Percentiles rank a stretch among this genome's conserved stretches.
phyloP scores from a whole-genome alignment of 306 rosid species.

The Ceratonia siliqua region DNA sequence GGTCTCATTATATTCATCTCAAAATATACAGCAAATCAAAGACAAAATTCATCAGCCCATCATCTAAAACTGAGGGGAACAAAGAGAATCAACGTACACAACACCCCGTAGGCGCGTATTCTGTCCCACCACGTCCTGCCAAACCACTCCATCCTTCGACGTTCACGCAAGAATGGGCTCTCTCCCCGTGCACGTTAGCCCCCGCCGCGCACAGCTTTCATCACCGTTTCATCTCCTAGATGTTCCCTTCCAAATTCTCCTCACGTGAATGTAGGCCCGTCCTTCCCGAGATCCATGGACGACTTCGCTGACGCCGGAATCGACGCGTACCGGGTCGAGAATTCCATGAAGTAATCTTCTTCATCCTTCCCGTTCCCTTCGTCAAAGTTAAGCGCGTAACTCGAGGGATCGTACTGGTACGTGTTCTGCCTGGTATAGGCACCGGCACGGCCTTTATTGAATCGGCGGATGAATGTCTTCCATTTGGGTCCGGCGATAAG shows the following conservation, averaged over 20 bases:
- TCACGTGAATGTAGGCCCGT: conserved; percentile 46
- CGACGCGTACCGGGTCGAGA: conserved; percentile 60
- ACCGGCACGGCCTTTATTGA: conserved; percentile 31
- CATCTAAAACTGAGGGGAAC: background rate
- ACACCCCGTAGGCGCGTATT: no score
- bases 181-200: background rate
- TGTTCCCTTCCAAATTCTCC: background rate
- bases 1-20: no score
- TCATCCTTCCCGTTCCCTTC: conserved; percentile 33
- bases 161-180: background rate
- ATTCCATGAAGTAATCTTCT: conserved; percentile 36
- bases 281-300: conserved; percentile 60
- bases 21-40: background rate
- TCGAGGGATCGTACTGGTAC: conserved; percentile 50
- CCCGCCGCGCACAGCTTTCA: background rate
- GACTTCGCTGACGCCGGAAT: conserved; percentile 57
- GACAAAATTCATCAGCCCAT: no score
- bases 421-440: conserved; percentile 18
- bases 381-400: conserved; percentile 58
- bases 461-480: conserved; percentile 74
- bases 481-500: conserved; percentile 69
- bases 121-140: background rate
- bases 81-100: background rate
- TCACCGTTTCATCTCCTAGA: background rate
- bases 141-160: background rate